Conservation (phyloP, 257 asterid species). For the Galeopsis tetrahit region DNA sequence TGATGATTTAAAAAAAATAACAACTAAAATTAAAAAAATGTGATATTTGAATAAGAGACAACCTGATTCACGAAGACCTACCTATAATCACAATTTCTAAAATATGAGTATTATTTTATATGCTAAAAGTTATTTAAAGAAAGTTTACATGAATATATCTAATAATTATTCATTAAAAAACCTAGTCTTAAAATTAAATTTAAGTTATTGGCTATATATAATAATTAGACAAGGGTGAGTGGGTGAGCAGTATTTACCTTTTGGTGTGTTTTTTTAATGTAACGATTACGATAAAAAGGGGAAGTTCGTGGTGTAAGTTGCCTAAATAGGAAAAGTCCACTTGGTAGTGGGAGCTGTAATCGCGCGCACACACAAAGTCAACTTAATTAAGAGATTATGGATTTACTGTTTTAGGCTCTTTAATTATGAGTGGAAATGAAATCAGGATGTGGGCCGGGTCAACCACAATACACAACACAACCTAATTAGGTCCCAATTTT, state of each 20-base stretch:
- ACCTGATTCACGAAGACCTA: no score
- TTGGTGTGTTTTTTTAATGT: background rate
- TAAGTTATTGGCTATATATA: constrained; percentile 25
- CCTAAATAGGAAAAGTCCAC: constrained; percentile 72
- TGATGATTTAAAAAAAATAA: no score
- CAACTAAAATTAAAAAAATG: no score
- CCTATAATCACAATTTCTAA: no score
- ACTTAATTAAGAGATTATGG: constrained; percentile 37
- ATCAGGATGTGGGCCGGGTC: background rate
- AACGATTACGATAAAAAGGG: constrained; percentile 15
- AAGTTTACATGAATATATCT: no score
- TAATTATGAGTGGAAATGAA: constrained; percentile 38
- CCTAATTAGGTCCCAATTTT: background rate
- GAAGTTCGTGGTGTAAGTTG: constrained; percentile 32
- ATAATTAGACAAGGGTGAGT: constrained; percentile 41
- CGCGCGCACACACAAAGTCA: constrained; percentile 36
- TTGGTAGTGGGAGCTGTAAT: constrained; percentile 48
- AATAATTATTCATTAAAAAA: background rate
- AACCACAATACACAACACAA: constrained; percentile 8
- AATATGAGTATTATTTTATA: background rate
- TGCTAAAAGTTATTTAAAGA: background rate
- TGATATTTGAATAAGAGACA: no score
- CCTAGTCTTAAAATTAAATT: background rate
- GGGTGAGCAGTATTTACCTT: constrained; percentile 35
- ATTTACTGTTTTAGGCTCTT: constrained; percentile 47